Base-by-base conservation (phyloP, 257 asterid species). In the Scutellaria minor region DNA sequence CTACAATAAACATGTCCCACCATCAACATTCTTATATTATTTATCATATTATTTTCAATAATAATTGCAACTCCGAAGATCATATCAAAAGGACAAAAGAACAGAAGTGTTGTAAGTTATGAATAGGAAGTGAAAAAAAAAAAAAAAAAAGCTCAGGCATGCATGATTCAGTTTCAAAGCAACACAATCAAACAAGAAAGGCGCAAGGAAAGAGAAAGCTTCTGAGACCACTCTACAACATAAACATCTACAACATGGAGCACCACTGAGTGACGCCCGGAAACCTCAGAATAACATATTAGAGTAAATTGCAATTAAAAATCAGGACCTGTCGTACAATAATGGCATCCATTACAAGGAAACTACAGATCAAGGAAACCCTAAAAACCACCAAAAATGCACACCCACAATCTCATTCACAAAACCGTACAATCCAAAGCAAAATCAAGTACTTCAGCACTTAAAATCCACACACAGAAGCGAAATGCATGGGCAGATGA, bases 351-450 rank as follows among this genome's bases (percentile, higher is more conserved):
- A 40, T 41, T 61, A 58, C 18, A 39, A 6, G 57, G 5, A 44
- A 72, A 22, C 37, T 64, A 52, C 58, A 64, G 12, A 50, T 47
- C 50, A 58, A 65, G 48, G 46, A 51, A 65, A 75, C 65, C 78
- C 83, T 70, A 71, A 61, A 64, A 73, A 55, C 44, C 39, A 73
- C 41, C 56, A 35, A 44, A 13, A 44, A 53, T 11, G 15, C 4
- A 13, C 72, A 14, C 37, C 44, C 65, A 9, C 64, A 14, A 55
- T 39, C 60, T 39, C 61, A 70, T 14, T 42, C 11, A 18, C 55
- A 46, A 64, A 80, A 15, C 52, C 72, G 12, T 2, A 40, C 7
- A 45, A 60, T 51, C 48, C 70, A 47, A 10, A 39, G 5, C 64
- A 5, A 64, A 63, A 64, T 71, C 75, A 31, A 50, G 52, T 12